Percentiles rank a stretch among this genome's conserved stretches.
Conservation (phyloP, 768 basidiomycete genomes). For the Lentinula sp. region DNA sequence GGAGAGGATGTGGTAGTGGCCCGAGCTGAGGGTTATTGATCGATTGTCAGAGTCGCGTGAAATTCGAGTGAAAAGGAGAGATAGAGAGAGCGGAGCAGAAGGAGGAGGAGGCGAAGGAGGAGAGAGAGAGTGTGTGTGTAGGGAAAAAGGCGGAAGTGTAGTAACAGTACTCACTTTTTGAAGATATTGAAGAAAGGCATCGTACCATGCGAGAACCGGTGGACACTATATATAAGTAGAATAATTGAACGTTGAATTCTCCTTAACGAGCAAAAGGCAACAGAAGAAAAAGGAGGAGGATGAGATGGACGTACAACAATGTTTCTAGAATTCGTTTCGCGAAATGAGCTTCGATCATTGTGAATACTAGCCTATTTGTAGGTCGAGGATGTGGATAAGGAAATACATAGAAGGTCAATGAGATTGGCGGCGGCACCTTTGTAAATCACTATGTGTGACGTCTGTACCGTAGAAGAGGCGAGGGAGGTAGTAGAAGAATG, state of each 20-base stretch:
- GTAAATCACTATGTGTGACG: conserved; percentile 71
- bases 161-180: conserved; percentile 62
- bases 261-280: background rate
- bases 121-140: no score
- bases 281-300: background rate
- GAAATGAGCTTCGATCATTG: conserved; percentile 81
- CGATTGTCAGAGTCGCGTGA: background rate
- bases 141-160: no score
- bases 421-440: conserved; percentile 34
- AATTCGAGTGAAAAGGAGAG: no score
- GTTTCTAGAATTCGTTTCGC: conserved; percentile 91
- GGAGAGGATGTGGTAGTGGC: conserved; percentile 82
- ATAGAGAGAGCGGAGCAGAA: no score
- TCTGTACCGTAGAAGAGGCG: conserved; percentile 61
- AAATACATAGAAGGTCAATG: no score
- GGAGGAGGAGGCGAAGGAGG: no score
- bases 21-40: conserved; percentile 47
- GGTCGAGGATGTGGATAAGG: no score
- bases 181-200: conserved; percentile 86
- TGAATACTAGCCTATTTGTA: conserved; percentile 54
- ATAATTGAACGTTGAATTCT: background rate
- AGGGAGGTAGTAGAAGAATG: conserved; percentile 72
- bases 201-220: conserved; percentile 92
- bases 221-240: conserved; percentile 48
- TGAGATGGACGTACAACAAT: conserved; percentile 55